Evolutionary conservation across 805 yeast species (phyloP).

Genomic region (Lipomyces mesembrius): DNA sequence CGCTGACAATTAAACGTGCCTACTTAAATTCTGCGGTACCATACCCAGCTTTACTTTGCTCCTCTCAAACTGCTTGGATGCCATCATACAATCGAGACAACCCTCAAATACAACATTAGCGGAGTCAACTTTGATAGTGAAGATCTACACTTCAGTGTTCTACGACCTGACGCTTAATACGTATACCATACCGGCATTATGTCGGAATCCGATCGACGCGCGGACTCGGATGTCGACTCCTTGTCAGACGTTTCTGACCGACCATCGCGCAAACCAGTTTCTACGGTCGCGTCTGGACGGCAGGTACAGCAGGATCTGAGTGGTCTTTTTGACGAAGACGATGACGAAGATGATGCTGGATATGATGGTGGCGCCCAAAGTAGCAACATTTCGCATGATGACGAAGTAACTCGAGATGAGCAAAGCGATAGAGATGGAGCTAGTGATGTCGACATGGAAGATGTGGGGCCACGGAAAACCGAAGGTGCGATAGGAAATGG

Average conservation of each 20-base stretch:
- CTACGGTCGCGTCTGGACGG: background rate
- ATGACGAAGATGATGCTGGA: conserved; percentile 21
- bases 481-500: conserved; percentile 10
- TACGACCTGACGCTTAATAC: background rate
- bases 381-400: conserved; percentile 17
- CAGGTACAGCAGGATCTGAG: conserved; percentile 21
- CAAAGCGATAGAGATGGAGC: conserved; percentile 13
- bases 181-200: background rate
- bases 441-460: conserved; percentile 34
- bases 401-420: conserved; percentile 25
- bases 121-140: background rate
- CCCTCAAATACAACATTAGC: background rate
- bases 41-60: too few species aligned
- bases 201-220: background rate
- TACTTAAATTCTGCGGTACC: too few species aligned
- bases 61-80: too few species aligned
- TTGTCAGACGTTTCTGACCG: background rate
- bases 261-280: background rate
- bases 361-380: conserved; percentile 11
- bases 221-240: background rate
- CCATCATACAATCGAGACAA: too few species aligned
- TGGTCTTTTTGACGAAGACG: conserved; percentile 40
- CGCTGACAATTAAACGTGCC: too few species aligned
- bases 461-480: conserved; percentile 12
- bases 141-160: background rate